Base-by-base conservation (phyloP, 225 moss, liverwort and hornwort species). In the Marchantia polymorpha region DNA sequence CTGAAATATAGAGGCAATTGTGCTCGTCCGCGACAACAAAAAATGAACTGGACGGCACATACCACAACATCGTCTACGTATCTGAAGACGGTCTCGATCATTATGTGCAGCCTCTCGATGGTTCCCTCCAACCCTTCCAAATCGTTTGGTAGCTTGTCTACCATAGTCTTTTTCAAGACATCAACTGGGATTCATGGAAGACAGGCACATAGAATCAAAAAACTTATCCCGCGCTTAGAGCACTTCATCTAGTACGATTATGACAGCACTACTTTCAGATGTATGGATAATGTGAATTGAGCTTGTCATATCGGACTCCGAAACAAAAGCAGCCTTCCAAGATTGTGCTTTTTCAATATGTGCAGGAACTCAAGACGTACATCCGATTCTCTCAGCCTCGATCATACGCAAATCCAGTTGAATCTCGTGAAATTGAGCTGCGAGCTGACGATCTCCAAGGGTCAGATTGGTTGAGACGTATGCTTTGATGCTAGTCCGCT, bases 311-410 rank as follows among this genome's bases (percentile, higher is more conserved):
- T 39, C 2, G 2, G 39, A 39, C 39, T 39, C 5, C 5, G 39
- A 39, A 39, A 39, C 39, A 39, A 39, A 39, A 39, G 2, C 39
- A 39, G 39, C 39, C 39, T 39, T 2, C 4, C 4, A 56, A 56
- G 56, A 39, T 5, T 2, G 5, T 39, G 39, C 39, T 39, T 39
- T 39, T 39, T 5, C 39, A 5, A 6, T 26, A 3, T 12, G 25
- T 67, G 0, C 67, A 29, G 13, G 31, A 31, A 67, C 1, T 50
- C 7, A 29, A 7, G 56, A 82, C 86, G 79, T 94, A 96, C 96
- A 99, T 83, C 99, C 99, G 86, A 99, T 89, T 86, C 95, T 91
- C 79, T 99, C 99, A 12, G 99, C 99, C 88, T 99, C 99, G 53
- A 99, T 84, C 83, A 99, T 91, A 46, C 95, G 95, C 87, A 99